phyloP scores from a whole-genome alignment of 2,329 filamentous ascomycete species.

The Paraconiothyrium brasiliense region DNA sequence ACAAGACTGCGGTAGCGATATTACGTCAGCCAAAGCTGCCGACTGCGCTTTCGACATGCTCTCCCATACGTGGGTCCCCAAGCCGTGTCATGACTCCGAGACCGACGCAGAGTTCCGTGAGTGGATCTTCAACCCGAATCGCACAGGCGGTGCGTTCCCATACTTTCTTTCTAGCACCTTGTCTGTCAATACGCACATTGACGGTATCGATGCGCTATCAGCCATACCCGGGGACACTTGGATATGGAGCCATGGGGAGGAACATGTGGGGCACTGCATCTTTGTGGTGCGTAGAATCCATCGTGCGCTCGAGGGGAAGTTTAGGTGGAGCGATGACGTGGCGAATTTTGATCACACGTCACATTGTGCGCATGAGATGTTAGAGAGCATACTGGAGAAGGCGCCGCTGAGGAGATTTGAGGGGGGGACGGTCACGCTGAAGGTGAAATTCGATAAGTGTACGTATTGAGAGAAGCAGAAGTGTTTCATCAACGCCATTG shows the following conservation, averaged over 20 bases:
- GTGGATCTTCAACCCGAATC: neutral
- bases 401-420: neutral
- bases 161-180: neutral
- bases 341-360: neutral
- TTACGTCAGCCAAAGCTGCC: neutral
- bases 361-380: neutral
- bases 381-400: neutral
- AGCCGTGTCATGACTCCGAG: neutral
- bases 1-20: neutral
- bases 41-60: neutral
- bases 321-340: neutral
- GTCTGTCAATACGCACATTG: neutral
- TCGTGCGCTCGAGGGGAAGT: neutral
- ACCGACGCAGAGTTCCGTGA: neutral
- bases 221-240: neutral
- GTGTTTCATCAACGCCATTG: neutral
- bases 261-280: neutral
- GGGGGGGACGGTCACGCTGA: neutral
- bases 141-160: neutral
- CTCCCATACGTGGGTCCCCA: neutral
- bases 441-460: slow-evolving; percentile 3
- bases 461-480: neutral
- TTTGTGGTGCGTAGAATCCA: neutral
- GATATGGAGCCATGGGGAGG: neutral
- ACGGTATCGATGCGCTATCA: neutral